Percentiles rank a stretch among this genome's conserved stretches.
Conservation (phyloP, 306 rosid species). For the Crataegus laevigata region DNA sequence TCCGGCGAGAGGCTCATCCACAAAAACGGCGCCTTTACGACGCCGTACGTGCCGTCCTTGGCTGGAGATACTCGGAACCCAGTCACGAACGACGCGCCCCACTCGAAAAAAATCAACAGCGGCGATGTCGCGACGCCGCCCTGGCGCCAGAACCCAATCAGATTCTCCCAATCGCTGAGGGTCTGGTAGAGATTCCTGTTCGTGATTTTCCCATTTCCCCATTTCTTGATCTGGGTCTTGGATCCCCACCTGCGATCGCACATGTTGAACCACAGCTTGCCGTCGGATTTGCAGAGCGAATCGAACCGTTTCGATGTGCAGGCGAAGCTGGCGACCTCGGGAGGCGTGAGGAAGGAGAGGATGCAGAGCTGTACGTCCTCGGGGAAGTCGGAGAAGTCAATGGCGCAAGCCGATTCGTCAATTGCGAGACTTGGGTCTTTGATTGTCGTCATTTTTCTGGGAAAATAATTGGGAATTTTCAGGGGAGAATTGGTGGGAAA, state of each 20-base stretch:
- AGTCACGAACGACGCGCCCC: slow-evolving; percentile 59
- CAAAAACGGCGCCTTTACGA: slow-evolving; percentile 62
- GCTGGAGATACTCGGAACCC: slow-evolving; percentile 75
- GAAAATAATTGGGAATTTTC: neutral
- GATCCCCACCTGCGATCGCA: slow-evolving; percentile 89
- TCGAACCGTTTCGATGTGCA: slow-evolving; percentile 68
- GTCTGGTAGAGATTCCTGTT: slow-evolving; percentile 55
- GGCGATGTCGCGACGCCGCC: slow-evolving; percentile 55
- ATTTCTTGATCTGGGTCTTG: slow-evolving; percentile 53
- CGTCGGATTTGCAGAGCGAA: slow-evolving; percentile 49
- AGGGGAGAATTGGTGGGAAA: neutral
- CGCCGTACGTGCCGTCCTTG: slow-evolving; percentile 34
- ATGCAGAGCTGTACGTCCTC: slow-evolving; percentile 82
- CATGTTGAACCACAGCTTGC: slow-evolving; percentile 71
- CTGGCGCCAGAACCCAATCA: slow-evolving; percentile 92
- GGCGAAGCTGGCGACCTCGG: slow-evolving; percentile 59
- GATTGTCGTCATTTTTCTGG: slow-evolving; percentile 27
- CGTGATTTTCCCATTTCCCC: slow-evolving; percentile 52
- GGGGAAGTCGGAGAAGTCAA: slow-evolving; percentile 65
- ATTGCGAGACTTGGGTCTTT: slow-evolving; percentile 1
- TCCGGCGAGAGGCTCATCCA: slow-evolving; percentile 57
- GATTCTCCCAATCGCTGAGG: slow-evolving; percentile 59
- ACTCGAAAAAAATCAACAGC: slow-evolving; percentile 69
- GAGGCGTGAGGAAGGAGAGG: slow-evolving; percentile 66
- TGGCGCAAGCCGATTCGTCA: slow-evolving; percentile 13